These are phyloP conservation scores for Streptanthus diversifolius DNA, from an alignment of 345 rosid genomes.

Conservation along the genomic window DNA sequence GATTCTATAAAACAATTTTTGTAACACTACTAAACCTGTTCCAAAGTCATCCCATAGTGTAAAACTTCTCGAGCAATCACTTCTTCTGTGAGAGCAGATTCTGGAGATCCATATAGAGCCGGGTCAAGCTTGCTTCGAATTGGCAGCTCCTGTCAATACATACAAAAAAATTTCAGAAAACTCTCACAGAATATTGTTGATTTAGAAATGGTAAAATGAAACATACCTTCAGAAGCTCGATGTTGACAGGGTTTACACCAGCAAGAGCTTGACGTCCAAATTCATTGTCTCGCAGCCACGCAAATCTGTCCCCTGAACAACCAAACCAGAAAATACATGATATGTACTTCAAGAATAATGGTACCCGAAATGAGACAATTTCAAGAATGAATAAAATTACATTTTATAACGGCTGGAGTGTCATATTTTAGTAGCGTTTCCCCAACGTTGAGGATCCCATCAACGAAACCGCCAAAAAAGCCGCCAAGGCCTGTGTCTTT, in stretches of 20 bases:
- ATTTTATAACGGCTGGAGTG: conserved; percentile 70
- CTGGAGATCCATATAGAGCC: conserved; percentile 69
- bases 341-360: background rate
- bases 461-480: conserved; percentile 37
- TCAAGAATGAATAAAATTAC: conserved; percentile 30
- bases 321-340: background rate
- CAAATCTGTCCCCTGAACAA: conserved; percentile 74
- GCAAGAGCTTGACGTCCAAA: conserved; percentile 92
- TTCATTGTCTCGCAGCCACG: conserved; percentile 91
- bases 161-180: background rate
- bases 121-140: conserved; percentile 84
- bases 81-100: conserved; percentile 74
- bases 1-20: background rate
- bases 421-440: conserved; percentile 66
- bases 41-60: conserved; percentile 63
- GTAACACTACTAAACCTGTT: conserved; percentile 49
- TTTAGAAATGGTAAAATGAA: background rate
- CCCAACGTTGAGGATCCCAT: conserved; percentile 50
- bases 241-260: conserved; percentile 88
- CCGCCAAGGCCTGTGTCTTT: conserved; percentile 24
- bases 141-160: conserved; percentile 68
- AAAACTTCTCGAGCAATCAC: conserved; percentile 56
- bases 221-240: conserved; percentile 64
- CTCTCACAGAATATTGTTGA: background rate
- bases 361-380: background rate